phyloP scores from a whole-genome alignment of 2,329 filamentous ascomycete genomes.

The Dactylellina haptotyla region DNA sequence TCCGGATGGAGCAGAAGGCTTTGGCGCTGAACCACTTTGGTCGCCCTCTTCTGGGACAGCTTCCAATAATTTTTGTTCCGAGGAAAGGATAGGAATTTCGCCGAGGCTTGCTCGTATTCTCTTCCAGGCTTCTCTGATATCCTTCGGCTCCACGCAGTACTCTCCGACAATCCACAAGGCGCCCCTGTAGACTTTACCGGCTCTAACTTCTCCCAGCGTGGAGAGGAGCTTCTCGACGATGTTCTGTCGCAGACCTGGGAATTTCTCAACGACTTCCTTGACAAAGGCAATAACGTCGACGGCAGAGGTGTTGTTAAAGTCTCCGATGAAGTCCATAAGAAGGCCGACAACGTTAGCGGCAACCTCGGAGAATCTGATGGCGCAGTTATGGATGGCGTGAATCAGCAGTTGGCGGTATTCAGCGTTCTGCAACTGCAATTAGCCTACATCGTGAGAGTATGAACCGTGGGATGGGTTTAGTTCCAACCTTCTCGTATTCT shows the following conservation, averaged over 20 bases:
- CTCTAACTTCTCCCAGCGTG: slow-evolving; percentile 90
- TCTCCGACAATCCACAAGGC: slow-evolving; percentile 98
- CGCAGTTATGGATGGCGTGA: slow-evolving; percentile 96
- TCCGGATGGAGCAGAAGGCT: slow-evolving; percentile 78
- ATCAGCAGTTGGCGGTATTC: slow-evolving; percentile 96
- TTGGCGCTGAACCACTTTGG: slow-evolving; percentile 74
- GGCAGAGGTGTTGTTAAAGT: slow-evolving; percentile 96
- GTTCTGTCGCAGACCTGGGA: slow-evolving; percentile 84
- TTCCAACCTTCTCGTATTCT: slow-evolving; percentile 85
- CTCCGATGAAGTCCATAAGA: slow-evolving; percentile 98
- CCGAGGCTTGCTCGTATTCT: slow-evolving; percentile 91
- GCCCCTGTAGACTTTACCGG: slow-evolving; percentile 95
- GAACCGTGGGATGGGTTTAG: neutral
- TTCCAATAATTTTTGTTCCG: slow-evolving; percentile 90
- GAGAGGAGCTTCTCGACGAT: slow-evolving; percentile 90
- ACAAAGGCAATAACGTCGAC: slow-evolving; percentile 99
- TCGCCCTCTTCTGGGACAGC: slow-evolving; percentile 74
- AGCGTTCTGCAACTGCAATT: slow-evolving; percentile 69
- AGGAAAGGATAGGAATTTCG: slow-evolving; percentile 95
- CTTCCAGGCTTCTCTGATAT: slow-evolving; percentile 84
- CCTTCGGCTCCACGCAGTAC: slow-evolving; percentile 88
- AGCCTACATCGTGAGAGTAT: slow-evolving; percentile 36
- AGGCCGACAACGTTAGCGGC: slow-evolving; percentile 95
- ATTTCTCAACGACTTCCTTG: slow-evolving; percentile 98
- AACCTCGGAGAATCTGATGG: slow-evolving; percentile 98